Evolutionary conservation across 2,329 filamentous ascomycete genomes (phyloP).

Genomic region (Neoscytalidium dimidiatum): DNA sequence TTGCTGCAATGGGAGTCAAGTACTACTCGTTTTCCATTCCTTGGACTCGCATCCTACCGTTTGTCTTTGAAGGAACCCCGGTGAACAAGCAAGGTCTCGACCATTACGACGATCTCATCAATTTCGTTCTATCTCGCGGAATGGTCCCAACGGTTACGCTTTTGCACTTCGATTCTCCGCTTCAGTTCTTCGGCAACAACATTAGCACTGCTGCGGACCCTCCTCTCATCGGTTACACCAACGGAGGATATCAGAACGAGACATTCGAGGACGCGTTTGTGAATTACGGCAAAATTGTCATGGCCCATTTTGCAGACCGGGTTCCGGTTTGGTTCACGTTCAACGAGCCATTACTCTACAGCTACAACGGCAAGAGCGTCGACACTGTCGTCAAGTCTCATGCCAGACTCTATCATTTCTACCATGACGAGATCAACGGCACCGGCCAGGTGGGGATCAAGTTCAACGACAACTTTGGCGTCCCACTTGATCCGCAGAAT

Average conservation of each 20-base stretch:
- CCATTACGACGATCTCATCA: slow-evolving; percentile 54
- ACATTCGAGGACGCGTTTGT: slow-evolving; percentile 43
- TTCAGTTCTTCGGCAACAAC: slow-evolving; percentile 43
- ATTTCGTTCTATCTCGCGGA: slow-evolving; percentile 43
- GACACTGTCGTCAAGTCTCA: slow-evolving; percentile 1
- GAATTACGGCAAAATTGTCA: slow-evolving; percentile 41
- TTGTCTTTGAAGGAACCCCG: slow-evolving; percentile 46
- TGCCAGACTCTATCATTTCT: slow-evolving; percentile 12
- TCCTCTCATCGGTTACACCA: slow-evolving; percentile 28
- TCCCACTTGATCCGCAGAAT: slow-evolving; percentile 1
- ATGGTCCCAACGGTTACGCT: slow-evolving; percentile 49
- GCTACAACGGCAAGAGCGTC: slow-evolving; percentile 3
- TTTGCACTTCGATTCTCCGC: slow-evolving; percentile 46
- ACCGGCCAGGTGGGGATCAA: slow-evolving; percentile 7
- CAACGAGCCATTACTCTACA: slow-evolving; percentile 25
- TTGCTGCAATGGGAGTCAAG: slow-evolving; percentile 38
- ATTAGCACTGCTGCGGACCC: slow-evolving; percentile 44
- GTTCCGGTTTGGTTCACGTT: slow-evolving; percentile 44
- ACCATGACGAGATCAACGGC: slow-evolving; percentile 4
- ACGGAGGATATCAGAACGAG: slow-evolving; percentile 38
- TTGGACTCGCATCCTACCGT: slow-evolving; percentile 54
- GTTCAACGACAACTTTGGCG: slow-evolving; percentile 20
- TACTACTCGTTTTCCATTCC: slow-evolving; percentile 48
- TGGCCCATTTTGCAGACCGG: slow-evolving; percentile 45
- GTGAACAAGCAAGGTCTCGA: slow-evolving; percentile 50